phyloP scores from a whole-genome alignment of 768 basidiomycete genomes.

The Hericium alpestre region DNA sequence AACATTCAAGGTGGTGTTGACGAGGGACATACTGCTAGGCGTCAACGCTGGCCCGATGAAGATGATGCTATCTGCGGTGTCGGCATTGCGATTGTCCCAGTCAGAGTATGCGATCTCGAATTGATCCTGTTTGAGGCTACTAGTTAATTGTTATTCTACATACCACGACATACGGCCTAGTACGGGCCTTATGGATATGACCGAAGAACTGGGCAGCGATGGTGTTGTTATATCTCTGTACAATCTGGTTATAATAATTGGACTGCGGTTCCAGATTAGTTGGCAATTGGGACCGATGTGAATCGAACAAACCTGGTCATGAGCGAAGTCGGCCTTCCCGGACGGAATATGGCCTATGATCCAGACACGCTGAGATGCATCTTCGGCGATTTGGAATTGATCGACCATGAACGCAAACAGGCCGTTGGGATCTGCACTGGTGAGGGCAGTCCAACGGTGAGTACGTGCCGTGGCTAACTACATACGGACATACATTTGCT shows the following conservation, averaged over 20 bases:
- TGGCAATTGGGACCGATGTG: not conserved
- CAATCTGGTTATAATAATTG: slow-evolving; percentile 52
- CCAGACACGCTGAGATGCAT: slow-evolving; percentile 49
- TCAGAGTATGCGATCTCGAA: slow-evolving; percentile 52
- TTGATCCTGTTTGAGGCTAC: slow-evolving; percentile 32
- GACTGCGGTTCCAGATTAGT: slow-evolving; percentile 25
- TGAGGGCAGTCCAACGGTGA: not conserved
- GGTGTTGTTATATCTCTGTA: slow-evolving; percentile 47
- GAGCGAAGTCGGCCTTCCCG: slow-evolving; percentile 35
- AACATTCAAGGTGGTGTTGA: not conserved
- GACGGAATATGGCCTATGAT: slow-evolving; percentile 53
- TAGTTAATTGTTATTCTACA: slow-evolving; percentile 39
- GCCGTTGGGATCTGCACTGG: slow-evolving; percentile 48
- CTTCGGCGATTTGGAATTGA: slow-evolving; percentile 50
- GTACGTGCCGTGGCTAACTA: no score
- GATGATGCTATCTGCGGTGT: slow-evolving; percentile 35
- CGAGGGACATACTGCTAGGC: slow-evolving; percentile 33
- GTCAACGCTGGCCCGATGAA: slow-evolving; percentile 49
- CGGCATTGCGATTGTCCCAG: slow-evolving; percentile 33
- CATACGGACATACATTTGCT: slow-evolving; percentile 26
- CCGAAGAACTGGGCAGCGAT: slow-evolving; percentile 56
- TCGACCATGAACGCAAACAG: slow-evolving; percentile 42
- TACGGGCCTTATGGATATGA: slow-evolving; percentile 38
- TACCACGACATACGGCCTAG: slow-evolving; percentile 20
- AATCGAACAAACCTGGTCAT: slow-evolving; percentile 34